Percentiles rank a stretch among this genome's conserved stretches.
Conservation (phyloP, 1,139 yeast genomes). For the Keqinozyma sinolaborantium region DNA sequence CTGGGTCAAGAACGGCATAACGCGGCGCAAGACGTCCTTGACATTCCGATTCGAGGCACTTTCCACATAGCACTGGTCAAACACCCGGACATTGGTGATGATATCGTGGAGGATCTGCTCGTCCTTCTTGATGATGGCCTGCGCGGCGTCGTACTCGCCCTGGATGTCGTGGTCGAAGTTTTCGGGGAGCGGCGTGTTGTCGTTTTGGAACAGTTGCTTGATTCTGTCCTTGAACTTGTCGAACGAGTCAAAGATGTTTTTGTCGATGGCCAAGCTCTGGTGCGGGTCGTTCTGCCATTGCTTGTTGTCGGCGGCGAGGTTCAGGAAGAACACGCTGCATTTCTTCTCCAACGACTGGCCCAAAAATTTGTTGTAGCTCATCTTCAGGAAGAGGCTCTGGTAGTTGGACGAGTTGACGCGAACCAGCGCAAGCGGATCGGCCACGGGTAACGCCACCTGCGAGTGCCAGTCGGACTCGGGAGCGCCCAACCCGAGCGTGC, state of each 20-base stretch:
- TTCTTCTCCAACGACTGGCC: constrained; percentile 3
- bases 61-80: constrained; percentile 38
- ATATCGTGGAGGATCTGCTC: constrained; percentile 38
- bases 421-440: too few relatives aligned
- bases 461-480: too few relatives aligned
- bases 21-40: constrained; percentile 13
- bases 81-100: constrained; percentile 38
- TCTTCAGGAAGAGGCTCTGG: constrained; percentile 7
- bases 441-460: too few relatives aligned
- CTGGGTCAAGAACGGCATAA: constrained; percentile 22
- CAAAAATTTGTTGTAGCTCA: constrained; percentile 4
- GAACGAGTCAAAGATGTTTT: constrained; percentile 11
- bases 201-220: constrained; percentile 3
- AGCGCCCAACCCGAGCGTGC: too few relatives aligned
- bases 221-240: constrained; percentile 11
- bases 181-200: constrained; percentile 3
- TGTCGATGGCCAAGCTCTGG: constrained; percentile 10
- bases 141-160: constrained; percentile 8
- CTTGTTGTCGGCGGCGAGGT: constrained; percentile 5
- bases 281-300: constrained; percentile 14
- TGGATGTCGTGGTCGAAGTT: constrained; percentile 4
- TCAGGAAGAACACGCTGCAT: constrained; percentile 12
- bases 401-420: constrained; percentile 7
- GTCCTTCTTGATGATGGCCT: constrained; percentile 5
- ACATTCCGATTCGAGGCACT: constrained; percentile 10